Percentiles rank a stretch among this genome's conserved stretches.
Evolutionary conservation across 2,329 filamentous ascomycete genomes (phyloP).

Genomic region (Ceratocystis destructans): DNA sequence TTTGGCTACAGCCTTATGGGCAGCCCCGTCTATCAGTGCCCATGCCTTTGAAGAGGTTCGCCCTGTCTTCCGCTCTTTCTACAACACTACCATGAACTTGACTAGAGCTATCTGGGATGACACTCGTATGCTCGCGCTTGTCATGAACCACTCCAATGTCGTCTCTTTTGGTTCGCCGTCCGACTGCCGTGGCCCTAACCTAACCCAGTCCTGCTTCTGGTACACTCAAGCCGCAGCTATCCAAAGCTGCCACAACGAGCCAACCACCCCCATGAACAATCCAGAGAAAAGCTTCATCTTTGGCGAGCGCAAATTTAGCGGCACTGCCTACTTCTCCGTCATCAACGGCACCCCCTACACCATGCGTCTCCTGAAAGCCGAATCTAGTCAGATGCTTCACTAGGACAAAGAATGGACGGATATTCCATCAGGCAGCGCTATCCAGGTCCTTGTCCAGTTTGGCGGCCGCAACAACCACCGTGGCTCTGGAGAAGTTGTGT

Average conservation of each 20-base stretch:
- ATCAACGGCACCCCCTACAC: constrained; percentile 15
- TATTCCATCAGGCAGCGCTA: constrained; percentile 11
- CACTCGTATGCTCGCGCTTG: constrained; percentile 8
- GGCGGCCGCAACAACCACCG: constrained; percentile 14
- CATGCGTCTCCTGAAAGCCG: constrained; percentile 8
- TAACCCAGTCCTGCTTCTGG: constrained; percentile 9
- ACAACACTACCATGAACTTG: not conserved
- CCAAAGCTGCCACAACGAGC: constrained; percentile 10
- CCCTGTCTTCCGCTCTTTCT: constrained; percentile 6
- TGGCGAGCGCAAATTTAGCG: constrained; percentile 13
- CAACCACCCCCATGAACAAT: not conserved
- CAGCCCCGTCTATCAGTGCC: not conserved
- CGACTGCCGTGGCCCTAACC: constrained; percentile 5
- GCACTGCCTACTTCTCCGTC: constrained; percentile 11
- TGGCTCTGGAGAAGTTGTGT: constrained; percentile 10
- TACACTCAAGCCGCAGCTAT: constrained; percentile 11
- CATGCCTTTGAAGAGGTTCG: constrained; percentile 10
- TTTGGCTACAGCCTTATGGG: not conserved
- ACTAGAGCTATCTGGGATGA: constrained; percentile 1
- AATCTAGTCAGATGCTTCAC: constrained; percentile 14
- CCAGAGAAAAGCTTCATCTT: constrained; percentile 8
- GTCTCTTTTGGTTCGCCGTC: not conserved
- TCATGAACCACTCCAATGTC: constrained; percentile 8
- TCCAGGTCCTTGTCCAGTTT: constrained; percentile 14
- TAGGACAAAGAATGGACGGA: constrained; percentile 15